Evolutionary conservation across 2,329 filamentous ascomycete genomes (phyloP), one percentile per base, ranked within the genome.

Genomic region (Stemphylium lycopersici): DNA sequence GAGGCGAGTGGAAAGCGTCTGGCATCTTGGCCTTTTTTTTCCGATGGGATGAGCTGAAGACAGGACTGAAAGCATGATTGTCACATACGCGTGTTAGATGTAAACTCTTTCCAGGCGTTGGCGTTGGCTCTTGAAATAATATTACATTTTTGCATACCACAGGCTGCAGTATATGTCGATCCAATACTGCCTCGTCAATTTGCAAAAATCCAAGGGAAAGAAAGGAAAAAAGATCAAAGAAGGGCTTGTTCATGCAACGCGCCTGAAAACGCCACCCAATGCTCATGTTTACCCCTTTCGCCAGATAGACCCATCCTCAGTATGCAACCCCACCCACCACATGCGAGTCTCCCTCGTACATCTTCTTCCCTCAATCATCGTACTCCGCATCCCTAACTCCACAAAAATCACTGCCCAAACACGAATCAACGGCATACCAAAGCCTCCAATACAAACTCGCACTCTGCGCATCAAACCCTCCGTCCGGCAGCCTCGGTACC

Each of bases 401-500:
- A 70, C 84, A 87, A 54, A 87, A 80, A 63, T 87, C 84, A 1
- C 83, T 85, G 2, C 83, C 83, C n/a, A 86, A 67, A 40, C 81
- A 70, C 16, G 66, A 71, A 64, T 88, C 85, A 13, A 87, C 65
- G 72, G 77, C 80, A 55, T 81, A 82, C 79, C 84, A 87, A 53
- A 85, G 76, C 20, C 79, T 74, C 85, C 85, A 88, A 62, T 87
- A 88, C 49, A 81, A 64, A 59, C 82, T 83, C 6, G 84, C 85
- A 40, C 78, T 80, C 37, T 84, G 84, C 80, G 87, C 90, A 74
- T 97, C 93, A 65, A 96, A 93, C 37, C 86, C 86, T 52, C 90
- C 90, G 38, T 83, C 80, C 48, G 91, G 89, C 48, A 83, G 88
- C 37, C 88, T 82, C 6, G 90, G 90, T 34, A 93, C 86, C 70